Conservation (phyloP, 192 early-diverging fungal genomes). For the Geosiphon pyriformis region DNA sequence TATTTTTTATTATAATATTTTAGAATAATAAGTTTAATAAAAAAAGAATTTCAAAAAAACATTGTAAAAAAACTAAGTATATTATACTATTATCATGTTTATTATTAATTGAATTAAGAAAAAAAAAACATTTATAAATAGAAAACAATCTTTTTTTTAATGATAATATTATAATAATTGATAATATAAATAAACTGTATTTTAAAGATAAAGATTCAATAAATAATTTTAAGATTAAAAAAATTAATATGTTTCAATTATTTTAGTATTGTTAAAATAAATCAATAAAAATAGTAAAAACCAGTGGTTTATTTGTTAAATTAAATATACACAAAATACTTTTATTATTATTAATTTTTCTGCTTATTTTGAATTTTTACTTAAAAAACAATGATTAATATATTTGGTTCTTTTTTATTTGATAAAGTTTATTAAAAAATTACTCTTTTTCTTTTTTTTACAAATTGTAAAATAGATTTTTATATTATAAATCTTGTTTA, state of each 20-base stretch:
- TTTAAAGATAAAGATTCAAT: not conserved
- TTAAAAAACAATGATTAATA: not conserved
- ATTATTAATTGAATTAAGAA: too few species aligned
- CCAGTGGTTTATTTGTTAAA: not conserved
- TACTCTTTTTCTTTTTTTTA: not conserved
- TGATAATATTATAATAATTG: not conserved
- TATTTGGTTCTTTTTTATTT: not conserved
- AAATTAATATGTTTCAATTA: constrained; percentile 6
- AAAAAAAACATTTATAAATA: too few species aligned
- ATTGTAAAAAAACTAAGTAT: too few species aligned
- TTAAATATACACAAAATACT: constrained; percentile 2
- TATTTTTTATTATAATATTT: too few species aligned
- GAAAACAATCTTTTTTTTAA: too few species aligned
- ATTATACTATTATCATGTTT: too few species aligned
- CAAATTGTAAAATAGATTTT: too few species aligned
- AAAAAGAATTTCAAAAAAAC: too few species aligned
- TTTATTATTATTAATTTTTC: not conserved
- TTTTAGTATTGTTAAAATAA: not conserved
- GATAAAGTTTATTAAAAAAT: constrained; percentile 1
- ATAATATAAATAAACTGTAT: constrained; percentile 1
- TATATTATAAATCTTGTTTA: too few species aligned
- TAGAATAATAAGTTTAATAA: too few species aligned
- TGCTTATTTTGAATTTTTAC: not conserved
- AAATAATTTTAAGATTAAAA: not conserved
- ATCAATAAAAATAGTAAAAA: not conserved